phyloP scores from a whole-genome alignment of 1,284 basidiomycete species.

The Trichosporon asahii region DNA sequence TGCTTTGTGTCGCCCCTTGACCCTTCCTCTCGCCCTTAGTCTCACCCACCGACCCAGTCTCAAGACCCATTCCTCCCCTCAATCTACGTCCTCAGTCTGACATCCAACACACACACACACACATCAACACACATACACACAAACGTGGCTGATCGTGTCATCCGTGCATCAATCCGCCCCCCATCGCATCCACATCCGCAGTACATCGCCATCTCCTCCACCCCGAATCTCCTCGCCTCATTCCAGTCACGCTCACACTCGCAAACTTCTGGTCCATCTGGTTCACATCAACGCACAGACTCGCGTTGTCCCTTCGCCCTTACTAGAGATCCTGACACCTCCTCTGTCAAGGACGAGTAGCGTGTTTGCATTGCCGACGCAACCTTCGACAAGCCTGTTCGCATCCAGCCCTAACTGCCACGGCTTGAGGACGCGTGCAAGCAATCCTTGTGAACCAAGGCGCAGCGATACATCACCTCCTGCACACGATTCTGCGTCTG shows the following conservation, averaged over 20 bases:
- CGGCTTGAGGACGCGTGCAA: neutral
- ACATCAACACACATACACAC: slow-evolving; percentile 5
- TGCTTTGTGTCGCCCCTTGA: neutral
- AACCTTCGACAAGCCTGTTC: neutral
- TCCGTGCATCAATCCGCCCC: neutral
- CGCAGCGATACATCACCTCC: neutral
- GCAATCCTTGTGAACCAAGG: neutral
- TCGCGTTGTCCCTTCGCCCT: neutral
- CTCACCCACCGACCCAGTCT: neutral
- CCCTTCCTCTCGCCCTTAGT: neutral
- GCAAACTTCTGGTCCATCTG: neutral
- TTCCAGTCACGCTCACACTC: neutral
- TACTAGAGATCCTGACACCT: neutral
- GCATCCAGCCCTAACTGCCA: neutral
- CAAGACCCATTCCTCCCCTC: neutral
- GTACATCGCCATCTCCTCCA: neutral
- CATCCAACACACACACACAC: neutral
- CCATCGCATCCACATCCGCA: neutral
- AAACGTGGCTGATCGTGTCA: neutral
- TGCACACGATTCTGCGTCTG: neutral
- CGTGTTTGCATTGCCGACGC: neutral
- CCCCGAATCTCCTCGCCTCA: neutral
- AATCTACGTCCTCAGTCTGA: neutral
- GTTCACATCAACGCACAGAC: slow-evolving; percentile 3
- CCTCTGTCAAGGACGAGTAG: neutral